Evolutionary conservation across 108 stramenopile genomes (phyloP).

Genomic region (Pseudonitzschia pungens): DNA sequence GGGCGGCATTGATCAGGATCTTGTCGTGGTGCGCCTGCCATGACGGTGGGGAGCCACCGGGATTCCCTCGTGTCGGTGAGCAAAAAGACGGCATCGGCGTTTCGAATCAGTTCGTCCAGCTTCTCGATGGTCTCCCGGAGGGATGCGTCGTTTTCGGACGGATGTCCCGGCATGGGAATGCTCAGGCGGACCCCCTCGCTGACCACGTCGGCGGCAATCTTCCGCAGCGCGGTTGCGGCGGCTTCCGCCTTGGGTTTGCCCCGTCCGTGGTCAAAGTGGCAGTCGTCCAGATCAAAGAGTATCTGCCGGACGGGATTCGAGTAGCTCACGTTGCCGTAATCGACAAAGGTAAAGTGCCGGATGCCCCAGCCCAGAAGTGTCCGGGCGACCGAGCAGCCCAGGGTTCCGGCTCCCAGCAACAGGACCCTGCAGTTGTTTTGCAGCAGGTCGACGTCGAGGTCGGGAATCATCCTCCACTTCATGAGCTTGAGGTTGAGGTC

Average conservation of each 20-base stretch:
- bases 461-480: conserved; percentile 97
- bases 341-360: conserved; percentile 90
- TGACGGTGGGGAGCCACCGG: conserved; percentile 97
- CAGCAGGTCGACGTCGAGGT: conserved; percentile 81
- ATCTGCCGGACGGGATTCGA: conserved; percentile 97
- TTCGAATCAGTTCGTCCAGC: conserved; percentile 72
- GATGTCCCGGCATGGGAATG: conserved; percentile 99
- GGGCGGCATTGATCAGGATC: conserved; percentile 91
- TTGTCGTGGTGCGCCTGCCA: conserved; percentile 90
- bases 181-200: conserved; percentile 70
- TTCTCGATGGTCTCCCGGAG: conserved; percentile 60
- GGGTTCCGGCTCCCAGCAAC: conserved; percentile 95
- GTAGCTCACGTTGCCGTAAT: conserved; percentile 93
- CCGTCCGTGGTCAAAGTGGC: conserved; percentile 54
- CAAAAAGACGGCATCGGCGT: conserved; percentile 90
- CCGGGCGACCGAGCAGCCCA: conserved; percentile 95
- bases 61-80: conserved; percentile 98
- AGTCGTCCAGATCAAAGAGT: conserved; percentile 91
- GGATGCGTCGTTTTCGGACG: conserved; percentile 65
- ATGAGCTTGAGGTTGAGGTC: conserved; percentile 96
- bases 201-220: conserved; percentile 86
- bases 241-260: conserved; percentile 90
- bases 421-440: conserved; percentile 71
- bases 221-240: conserved; percentile 85
- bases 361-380: conserved; percentile 97